Conservation (phyloP, 140 eudicot species). For the Senecio squalidus region DNA sequence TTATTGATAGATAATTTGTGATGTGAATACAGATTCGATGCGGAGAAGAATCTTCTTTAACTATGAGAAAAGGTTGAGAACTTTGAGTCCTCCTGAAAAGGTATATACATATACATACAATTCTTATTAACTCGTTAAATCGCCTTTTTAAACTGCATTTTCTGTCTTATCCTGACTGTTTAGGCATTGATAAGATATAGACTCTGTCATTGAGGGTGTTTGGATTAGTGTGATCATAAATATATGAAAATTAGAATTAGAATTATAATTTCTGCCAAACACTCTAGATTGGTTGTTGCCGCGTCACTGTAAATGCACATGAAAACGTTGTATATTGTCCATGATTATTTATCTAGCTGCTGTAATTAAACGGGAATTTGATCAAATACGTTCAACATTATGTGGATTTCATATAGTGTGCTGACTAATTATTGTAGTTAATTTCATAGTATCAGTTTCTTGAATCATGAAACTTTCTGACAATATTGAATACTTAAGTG, state of each 20-base stretch:
- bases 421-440: slow-evolving; percentile 1
- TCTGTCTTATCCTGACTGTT: too few relatives aligned
- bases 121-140: too few relatives aligned
- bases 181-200: too few relatives aligned
- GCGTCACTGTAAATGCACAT: slow-evolving; percentile 9
- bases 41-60: slow-evolving; percentile 85
- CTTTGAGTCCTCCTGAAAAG: slow-evolving; percentile 93
- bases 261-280: too few relatives aligned
- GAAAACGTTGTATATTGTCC: not conserved
- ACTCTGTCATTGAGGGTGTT: too few relatives aligned
- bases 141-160: too few relatives aligned
- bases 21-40: slow-evolving; percentile 46
- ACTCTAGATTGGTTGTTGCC: not conserved
- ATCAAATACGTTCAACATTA: not conserved
- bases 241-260: not conserved
- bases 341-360: not conserved
- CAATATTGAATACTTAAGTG: not conserved
- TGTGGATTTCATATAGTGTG: not conserved
- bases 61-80: slow-evolving; percentile 80
- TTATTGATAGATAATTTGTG: not conserved
- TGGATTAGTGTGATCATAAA: not conserved
- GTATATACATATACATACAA: too few relatives aligned
- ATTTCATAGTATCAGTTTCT: not conserved
- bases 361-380: slow-evolving; percentile 6
- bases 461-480: not conserved